Percentiles rank a stretch among this genome's conserved stretches.
These are phyloP conservation scores for Quercus suber DNA, from an alignment of 306 rosid species.

Conservation along the genomic window DNA sequence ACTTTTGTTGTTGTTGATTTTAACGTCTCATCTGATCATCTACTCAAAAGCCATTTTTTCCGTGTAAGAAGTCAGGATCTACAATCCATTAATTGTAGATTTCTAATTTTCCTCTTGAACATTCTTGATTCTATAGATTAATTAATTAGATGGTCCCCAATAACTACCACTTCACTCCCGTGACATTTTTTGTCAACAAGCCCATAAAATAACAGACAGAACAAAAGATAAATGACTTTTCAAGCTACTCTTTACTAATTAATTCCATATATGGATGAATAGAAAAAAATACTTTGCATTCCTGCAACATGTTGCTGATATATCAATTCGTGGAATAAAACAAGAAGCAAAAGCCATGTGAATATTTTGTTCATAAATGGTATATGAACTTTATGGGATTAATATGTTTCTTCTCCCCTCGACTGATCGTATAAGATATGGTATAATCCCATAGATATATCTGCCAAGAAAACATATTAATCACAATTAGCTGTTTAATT, in stretches of 20 bases:
- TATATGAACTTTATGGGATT: not conserved
- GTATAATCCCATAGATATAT: not conserved
- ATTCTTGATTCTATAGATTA: not conserved
- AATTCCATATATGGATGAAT: not conserved
- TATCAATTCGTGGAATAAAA: too few relatives aligned
- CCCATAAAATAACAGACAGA: not conserved
- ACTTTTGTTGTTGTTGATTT: not conserved
- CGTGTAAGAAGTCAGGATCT: not conserved
- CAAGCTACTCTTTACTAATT: not conserved
- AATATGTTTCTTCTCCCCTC: not conserved
- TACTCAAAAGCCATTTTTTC: too few relatives aligned
- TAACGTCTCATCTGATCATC: not conserved
- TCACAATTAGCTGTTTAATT: too few relatives aligned
- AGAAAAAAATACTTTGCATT: too few relatives aligned
- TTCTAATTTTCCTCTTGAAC: not conserved
- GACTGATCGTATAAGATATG: not conserved
- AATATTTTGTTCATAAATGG: too few relatives aligned
- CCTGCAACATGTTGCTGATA: not conserved
- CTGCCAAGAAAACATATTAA: not conserved
- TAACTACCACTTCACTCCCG: constrained; percentile 14
- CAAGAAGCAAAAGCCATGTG: too few relatives aligned
- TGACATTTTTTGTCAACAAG: constrained; percentile 23
- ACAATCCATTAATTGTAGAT: not conserved
- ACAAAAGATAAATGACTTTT: not conserved
- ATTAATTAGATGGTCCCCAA: constrained; percentile 7